These are phyloP conservation scores for Colletotrichum aenigma DNA, from an alignment of 2,329 filamentous ascomycete genomes.

Conservation along the genomic window DNA sequence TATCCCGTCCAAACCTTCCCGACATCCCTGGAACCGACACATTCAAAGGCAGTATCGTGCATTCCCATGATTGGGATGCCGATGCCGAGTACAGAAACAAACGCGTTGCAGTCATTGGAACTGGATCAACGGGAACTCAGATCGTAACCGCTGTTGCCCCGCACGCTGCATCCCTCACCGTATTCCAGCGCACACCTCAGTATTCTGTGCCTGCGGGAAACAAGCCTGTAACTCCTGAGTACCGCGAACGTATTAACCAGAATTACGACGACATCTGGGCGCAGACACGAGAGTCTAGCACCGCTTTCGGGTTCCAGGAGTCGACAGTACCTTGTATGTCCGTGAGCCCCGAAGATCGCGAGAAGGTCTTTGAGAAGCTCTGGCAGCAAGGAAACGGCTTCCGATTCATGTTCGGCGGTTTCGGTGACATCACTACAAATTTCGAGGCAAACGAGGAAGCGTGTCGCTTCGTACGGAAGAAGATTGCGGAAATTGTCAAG, in stretches of 20 bases:
- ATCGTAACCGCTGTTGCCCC: neutral
- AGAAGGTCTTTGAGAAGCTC: neutral
- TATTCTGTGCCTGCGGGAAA: neutral
- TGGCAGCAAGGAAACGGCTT: neutral
- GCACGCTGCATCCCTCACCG: neutral
- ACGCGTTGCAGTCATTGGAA: neutral
- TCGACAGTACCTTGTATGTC: neutral
- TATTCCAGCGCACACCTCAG: neutral
- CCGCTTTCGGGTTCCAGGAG: constrained; percentile 33
- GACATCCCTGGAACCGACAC: neutral
- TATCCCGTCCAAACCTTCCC: neutral
- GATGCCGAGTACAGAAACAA: neutral
- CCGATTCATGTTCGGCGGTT: neutral
- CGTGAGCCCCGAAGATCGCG: neutral
- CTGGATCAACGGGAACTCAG: neutral
- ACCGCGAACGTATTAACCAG: neutral
- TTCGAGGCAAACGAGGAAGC: constrained; percentile 27
- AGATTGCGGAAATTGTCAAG: constrained; percentile 25
- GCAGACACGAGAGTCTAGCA: neutral
- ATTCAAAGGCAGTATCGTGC: neutral
- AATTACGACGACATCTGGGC: constrained; percentile 28
- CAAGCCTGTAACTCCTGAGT: neutral
- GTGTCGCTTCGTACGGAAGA: constrained; percentile 26
- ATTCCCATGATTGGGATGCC: neutral
- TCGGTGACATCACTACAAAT: constrained; percentile 18